Base-by-base conservation (phyloP, 306 rosid species). In the Canavalia gladiata region DNA sequence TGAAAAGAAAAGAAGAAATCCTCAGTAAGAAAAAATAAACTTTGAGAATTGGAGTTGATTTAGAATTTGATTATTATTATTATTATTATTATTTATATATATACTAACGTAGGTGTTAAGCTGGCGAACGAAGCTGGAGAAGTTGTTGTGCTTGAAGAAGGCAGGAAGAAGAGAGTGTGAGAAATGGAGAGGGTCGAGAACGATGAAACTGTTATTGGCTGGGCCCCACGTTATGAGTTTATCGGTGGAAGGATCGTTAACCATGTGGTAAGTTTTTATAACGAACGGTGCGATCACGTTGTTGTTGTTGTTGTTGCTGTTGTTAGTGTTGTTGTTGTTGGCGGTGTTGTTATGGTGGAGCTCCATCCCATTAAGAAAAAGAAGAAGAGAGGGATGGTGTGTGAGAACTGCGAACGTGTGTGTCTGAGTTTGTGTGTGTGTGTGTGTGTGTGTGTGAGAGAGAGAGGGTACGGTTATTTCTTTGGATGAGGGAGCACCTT, bases 91-190 rank as follows among this genome's bases (percentile, higher is more conserved):
- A 18, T 18, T 18, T 18, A 18, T 18, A 18, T 18, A 18, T 18
- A 1, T 5, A 65, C 87, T 77, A 13, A 95, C 99, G 25, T 95
- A 95, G 25, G 97, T 95, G 68, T 95, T 95, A 88, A 95, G 98
- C 77, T 94, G 98, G 7, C 98, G 95, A 72, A 94, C 95, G 72
- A 95, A 93, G 86, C 97, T 93, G 68, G 97, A 93, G 86, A 95
- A 95, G 45, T 95, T 95, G 89, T 93, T 95, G 85, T 95, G 99
- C 79, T 95, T 95, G 97, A 95, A 95, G 74, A 86, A 93, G 4
- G 86, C 89, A 37, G 99, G 98, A 5, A 95, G 84, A 25, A 95
- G 87, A 7, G 82, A 56, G 79, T 88, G 92, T 0, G 97, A 91
- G 83, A 93, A 92, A 12, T 90, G 91, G 25, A 89, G 60, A 0